Evolutionary conservation across 345 rosid genomes (phyloP), one percentile per base, ranked within the genome.

Genomic region (Brassica nigra): DNA sequence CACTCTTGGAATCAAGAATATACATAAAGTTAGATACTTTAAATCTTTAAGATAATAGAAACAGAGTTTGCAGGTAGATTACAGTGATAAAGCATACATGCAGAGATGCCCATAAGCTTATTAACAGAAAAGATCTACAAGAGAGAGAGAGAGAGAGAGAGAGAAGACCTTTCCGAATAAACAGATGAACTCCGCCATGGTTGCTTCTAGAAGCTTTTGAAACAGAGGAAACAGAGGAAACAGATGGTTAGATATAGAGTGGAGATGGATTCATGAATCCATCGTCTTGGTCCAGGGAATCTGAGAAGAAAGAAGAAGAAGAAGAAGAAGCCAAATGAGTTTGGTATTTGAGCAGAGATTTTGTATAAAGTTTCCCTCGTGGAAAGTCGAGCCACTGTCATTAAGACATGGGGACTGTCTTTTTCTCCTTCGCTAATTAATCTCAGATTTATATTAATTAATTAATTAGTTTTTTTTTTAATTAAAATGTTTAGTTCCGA

Each of bases 121-220:
- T 6, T 44, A 59, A 37, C 7, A 83, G 47, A 39, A 65, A 75
- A 67, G 3, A 10, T 16, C 2, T 2, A 62, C 11, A 14, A 39
- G 47, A 10, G 49, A 42, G 44, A 37, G 44, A 30, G 33, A 30
- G 33, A 2, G 23, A 65, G 55, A 18, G 11, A 15, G 59, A 6
- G 6, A 59, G 42, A 63, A 8, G 28, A 90, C 97, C 96, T 90
- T 89, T 78, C 83, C 81, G 62, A 83, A 36, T 57, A 88, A 68
- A 84, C 63, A 89, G 74, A 90, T 78, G 71, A 80, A 90, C 68
- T 87, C 94, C 6, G 92, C 94, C 97, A 92, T 92, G 78, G 84
- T 54, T 71, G 77, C 49, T 70, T 78, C 75, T 81, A 76, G 86
- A 66, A 83, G 82, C 78, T 36, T 70, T 58, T 8, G 29, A 73